Evolutionary conservation across 2,329 filamentous ascomycete genomes (phyloP).

Genomic region (Fusarium fracticaudum): DNA sequence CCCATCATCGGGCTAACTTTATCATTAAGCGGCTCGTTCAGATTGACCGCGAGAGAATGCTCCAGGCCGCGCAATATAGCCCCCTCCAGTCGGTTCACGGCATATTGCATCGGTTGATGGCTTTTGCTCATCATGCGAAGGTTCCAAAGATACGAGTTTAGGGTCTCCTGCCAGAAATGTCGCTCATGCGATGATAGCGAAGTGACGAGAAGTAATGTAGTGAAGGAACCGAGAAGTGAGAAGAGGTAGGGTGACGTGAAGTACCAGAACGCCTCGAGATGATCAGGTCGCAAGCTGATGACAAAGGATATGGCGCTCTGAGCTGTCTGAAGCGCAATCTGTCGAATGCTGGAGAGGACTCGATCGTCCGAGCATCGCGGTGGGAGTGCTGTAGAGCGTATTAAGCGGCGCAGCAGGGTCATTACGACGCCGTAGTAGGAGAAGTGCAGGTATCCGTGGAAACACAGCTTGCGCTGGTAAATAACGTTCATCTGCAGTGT

Average conservation of each 20-base stretch:
- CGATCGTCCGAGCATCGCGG: constrained; percentile 44
- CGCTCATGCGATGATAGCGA: constrained; percentile 46
- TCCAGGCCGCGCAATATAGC: constrained; percentile 51
- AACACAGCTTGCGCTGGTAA: constrained; percentile 53
- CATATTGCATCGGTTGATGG: constrained; percentile 49
- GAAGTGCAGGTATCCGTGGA: constrained; percentile 54
- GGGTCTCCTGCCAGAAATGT: constrained; percentile 47
- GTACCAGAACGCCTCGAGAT: constrained; percentile 55
- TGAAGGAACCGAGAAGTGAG: constrained; percentile 52
- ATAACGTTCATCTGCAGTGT: constrained; percentile 56
- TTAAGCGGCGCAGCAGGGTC: constrained; percentile 56
- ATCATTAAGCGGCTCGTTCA: constrained; percentile 46
- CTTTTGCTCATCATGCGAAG: constrained; percentile 50
- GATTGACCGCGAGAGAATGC: constrained; percentile 49
- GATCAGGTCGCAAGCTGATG: constrained; percentile 47
- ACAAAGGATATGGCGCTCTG: constrained; percentile 50
- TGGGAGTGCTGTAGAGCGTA: constrained; percentile 47
- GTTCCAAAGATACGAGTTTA: constrained; percentile 49
- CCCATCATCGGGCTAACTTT: constrained; percentile 43
- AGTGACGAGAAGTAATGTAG: constrained; percentile 49
- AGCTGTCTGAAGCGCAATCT: constrained; percentile 45
- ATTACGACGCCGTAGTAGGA: constrained; percentile 59
- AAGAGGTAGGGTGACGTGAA: constrained; percentile 52
- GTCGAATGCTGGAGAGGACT: constrained; percentile 44
- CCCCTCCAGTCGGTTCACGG: constrained; percentile 50